phyloP scores from a whole-genome alignment of 306 rosid genomes.

The Castanopsis chinensis region DNA sequence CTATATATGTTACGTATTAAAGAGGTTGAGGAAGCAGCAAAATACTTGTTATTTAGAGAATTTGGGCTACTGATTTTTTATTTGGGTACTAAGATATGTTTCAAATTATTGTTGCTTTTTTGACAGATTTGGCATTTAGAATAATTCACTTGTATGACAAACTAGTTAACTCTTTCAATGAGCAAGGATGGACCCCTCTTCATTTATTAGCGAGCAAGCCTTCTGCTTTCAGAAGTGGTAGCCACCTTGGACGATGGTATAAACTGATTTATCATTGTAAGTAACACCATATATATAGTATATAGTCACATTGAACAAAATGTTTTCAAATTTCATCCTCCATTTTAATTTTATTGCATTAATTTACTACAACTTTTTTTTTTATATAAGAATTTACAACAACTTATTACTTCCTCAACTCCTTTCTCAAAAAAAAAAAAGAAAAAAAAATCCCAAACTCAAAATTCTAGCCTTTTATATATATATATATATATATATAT shows the following conservation, averaged over 20 bases:
- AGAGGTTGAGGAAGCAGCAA: neutral
- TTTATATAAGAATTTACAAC: neutral
- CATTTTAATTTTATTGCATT: neutral
- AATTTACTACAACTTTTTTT: neutral
- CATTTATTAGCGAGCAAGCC: conserved; percentile 57
- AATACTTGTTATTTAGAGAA: too few species aligned
- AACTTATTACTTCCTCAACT: neutral
- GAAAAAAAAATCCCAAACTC: too few species aligned
- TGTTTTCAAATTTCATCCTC: neutral
- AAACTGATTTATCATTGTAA: conserved; percentile 37
- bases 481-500: too few species aligned
- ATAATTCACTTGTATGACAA: conserved; percentile 37
- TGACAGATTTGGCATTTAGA: conserved; percentile 58
- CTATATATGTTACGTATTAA: neutral
- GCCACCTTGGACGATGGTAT: conserved; percentile 27
- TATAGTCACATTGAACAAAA: too few species aligned
- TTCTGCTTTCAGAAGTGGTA: conserved; percentile 51
- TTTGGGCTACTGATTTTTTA: too few species aligned
- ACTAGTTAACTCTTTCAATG: conserved; percentile 23
- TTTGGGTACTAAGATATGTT: neutral
- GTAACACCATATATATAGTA: neutral
- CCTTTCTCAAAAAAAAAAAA: neutral
- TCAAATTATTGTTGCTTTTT: neutral
- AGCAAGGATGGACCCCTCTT: conserved; percentile 43
- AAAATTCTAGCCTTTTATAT: too few species aligned